Evolutionary conservation across 2,329 filamentous ascomycete genomes (phyloP).

Genomic region (Knoxdaviesia proteae): DNA sequence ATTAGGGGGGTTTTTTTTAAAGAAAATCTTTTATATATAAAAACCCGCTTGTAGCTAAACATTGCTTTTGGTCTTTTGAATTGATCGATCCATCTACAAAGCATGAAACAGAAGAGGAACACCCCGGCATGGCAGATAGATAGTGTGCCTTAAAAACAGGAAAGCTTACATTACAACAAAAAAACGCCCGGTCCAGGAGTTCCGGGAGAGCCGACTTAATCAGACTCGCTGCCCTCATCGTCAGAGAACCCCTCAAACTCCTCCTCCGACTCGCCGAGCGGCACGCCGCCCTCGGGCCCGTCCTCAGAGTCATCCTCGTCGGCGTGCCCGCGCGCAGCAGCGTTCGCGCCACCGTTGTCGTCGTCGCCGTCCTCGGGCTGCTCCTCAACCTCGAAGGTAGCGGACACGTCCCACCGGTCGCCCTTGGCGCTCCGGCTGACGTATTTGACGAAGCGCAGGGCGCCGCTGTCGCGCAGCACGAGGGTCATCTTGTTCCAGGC

Average conservation of each 20-base stretch:
- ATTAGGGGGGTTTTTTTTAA: too few relatives aligned
- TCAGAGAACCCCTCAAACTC: constrained; percentile 38
- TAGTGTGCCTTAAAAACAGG: too few relatives aligned
- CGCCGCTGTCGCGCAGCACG: constrained; percentile 69
- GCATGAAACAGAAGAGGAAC: too few relatives aligned
- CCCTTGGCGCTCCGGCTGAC: constrained; percentile 65
- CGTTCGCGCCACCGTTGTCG: constrained; percentile 8
- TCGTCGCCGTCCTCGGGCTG: constrained; percentile 22
- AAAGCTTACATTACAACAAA: too few relatives aligned
- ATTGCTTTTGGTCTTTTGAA: too few relatives aligned
- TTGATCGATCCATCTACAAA: too few relatives aligned
- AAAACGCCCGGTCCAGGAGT: too few relatives aligned
- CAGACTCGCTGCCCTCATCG: constrained; percentile 16
- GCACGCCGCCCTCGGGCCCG: constrained; percentile 8
- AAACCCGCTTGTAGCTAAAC: too few relatives aligned
- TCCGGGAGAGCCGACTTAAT: constrained; percentile 5
- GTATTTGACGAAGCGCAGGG: constrained; percentile 90
- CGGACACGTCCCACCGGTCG: constrained; percentile 82
- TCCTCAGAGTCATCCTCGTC: constrained; percentile 14
- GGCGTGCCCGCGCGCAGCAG: too few relatives aligned
- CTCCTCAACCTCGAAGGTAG: constrained; percentile 51
- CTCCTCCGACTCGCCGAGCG: constrained; percentile 26
- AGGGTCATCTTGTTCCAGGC: constrained; percentile 83
- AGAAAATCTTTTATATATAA: too few relatives aligned
- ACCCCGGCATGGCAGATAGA: too few relatives aligned